Evolutionary conservation across 2,329 filamentous ascomycete genomes (phyloP).

Genomic region (Cytospora paraplurivora): DNA sequence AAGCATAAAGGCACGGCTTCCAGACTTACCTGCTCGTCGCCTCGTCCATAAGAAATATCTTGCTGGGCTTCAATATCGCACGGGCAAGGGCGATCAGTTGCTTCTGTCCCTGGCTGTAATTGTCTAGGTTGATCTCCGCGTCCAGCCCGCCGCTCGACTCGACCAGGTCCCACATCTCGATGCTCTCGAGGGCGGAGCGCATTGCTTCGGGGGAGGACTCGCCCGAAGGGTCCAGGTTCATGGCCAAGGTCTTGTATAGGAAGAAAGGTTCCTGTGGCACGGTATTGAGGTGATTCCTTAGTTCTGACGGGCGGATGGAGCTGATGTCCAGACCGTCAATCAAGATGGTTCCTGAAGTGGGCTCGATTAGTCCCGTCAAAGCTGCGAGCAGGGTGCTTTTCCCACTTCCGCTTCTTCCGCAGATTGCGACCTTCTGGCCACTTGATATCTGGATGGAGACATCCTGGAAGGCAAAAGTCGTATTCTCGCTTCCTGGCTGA

Average conservation of each 20-base stretch:
- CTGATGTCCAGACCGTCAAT: constrained; percentile 47
- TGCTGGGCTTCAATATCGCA: constrained; percentile 62
- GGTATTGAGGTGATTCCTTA: constrained; percentile 42
- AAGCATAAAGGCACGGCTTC: no score
- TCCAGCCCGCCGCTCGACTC: constrained; percentile 47
- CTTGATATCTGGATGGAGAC: constrained; percentile 34
- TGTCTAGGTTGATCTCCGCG: constrained; percentile 39
- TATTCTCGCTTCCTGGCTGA: not conserved
- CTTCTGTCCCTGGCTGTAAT: constrained; percentile 61
- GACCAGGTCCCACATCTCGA: constrained; percentile 27
- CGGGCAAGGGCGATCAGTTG: constrained; percentile 58
- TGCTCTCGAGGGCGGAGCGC: constrained; percentile 43
- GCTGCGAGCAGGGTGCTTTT: constrained; percentile 29
- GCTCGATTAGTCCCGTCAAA: constrained; percentile 50
- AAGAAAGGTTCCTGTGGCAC: constrained; percentile 55
- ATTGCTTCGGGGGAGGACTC: constrained; percentile 32
- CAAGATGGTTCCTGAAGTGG: constrained; percentile 44
- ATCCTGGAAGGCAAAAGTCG: constrained; percentile 32
- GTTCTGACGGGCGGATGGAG: constrained; percentile 31
- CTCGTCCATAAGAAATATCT: constrained; percentile 67
- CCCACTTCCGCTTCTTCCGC: constrained; percentile 24
- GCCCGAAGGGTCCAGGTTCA: constrained; percentile 28
- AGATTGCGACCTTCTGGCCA: constrained; percentile 12
- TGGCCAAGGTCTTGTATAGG: constrained; percentile 42
- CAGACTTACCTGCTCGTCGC: constrained; percentile 25